These are phyloP conservation scores for Diplodia seriata DNA, from an alignment of 2,329 filamentous ascomycete genomes.

Conservation along the genomic window DNA sequence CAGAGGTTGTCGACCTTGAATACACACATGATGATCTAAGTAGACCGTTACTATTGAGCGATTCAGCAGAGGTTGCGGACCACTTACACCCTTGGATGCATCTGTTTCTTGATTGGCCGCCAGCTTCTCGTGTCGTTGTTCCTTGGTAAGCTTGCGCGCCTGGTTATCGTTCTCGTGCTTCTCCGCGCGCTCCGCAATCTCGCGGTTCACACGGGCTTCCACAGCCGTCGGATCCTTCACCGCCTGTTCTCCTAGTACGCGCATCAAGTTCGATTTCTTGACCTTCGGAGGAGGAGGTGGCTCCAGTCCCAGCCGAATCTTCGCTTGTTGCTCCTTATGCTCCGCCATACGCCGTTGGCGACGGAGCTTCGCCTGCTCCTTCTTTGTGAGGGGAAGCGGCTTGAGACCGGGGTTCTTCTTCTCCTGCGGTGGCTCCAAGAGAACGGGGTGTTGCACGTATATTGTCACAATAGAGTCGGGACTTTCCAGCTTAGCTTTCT, in stretches of 20 bases:
- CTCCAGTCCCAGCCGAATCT: conserved; percentile 88
- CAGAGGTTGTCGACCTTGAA: conserved; percentile 90
- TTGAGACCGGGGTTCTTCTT: conserved; percentile 80
- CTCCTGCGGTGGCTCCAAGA: conserved; percentile 90
- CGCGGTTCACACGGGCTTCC: conserved; percentile 88
- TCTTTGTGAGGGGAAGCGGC: conserved; percentile 88
- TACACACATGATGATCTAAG: conserved; percentile 66
- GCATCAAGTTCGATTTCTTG: conserved; percentile 96
- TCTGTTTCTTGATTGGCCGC: conserved; percentile 84
- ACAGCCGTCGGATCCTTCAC: conserved; percentile 98
- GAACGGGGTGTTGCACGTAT: conserved; percentile 91
- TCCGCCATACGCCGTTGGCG: conserved; percentile 90
- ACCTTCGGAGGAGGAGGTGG: conserved; percentile 94
- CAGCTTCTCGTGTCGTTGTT: conserved; percentile 85
- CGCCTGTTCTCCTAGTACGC: conserved; percentile 87
- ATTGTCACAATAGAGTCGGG: conserved; percentile 87
- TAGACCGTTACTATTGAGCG: not conserved
- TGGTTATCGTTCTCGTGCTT: conserved; percentile 82
- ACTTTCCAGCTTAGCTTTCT: conserved; percentile 74
- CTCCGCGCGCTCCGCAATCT: conserved; percentile 85
- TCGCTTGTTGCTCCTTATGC: conserved; percentile 94
- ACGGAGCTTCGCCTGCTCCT: conserved; percentile 89
- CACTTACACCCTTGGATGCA: conserved; percentile 79
- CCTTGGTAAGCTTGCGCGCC: conserved; percentile 85
- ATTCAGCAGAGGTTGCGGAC: too few relatives aligned